Evolutionary conservation across 2,329 filamentous ascomycete species (phyloP).

Genomic region (Plenodomus biglobosus): DNA sequence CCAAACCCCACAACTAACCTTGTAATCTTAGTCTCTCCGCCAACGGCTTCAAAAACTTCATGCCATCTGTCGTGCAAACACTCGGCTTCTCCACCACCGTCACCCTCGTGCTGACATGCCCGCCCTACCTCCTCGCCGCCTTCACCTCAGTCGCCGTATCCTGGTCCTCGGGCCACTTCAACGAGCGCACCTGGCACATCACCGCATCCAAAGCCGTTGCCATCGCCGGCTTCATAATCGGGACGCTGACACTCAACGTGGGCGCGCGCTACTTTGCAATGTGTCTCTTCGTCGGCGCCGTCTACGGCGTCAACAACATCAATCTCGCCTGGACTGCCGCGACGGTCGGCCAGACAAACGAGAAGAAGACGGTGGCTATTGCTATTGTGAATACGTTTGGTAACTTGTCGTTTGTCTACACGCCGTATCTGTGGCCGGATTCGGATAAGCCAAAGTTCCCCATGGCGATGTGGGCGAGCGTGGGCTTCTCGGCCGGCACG

Average conservation of each 20-base stretch:
- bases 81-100: slow-evolving; percentile 34
- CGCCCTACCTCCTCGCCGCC: slow-evolving; percentile 39
- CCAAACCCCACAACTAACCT: neutral
- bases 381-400: slow-evolving; percentile 47
- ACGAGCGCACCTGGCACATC: slow-evolving; percentile 41
- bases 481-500: slow-evolving; percentile 21
- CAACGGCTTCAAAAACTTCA: slow-evolving; percentile 34
- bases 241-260: slow-evolving; percentile 26
- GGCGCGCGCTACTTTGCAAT: slow-evolving; percentile 38
- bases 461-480: slow-evolving; percentile 22
- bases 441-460: slow-evolving; percentile 18
- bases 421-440: slow-evolving; percentile 29
- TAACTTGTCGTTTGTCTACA: slow-evolving; percentile 45
- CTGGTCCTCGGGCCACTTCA: slow-evolving; percentile 28
- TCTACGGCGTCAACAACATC: slow-evolving; percentile 37
- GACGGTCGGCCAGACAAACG: slow-evolving; percentile 44
- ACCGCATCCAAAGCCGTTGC: slow-evolving; percentile 27
- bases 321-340: slow-evolving; percentile 46
- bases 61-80: slow-evolving; percentile 37
- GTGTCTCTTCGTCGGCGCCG: slow-evolving; percentile 36
- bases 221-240: slow-evolving; percentile 36
- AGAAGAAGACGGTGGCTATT: slow-evolving; percentile 46
- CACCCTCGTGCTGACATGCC: slow-evolving; percentile 32
- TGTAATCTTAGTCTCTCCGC: slow-evolving; percentile 8
- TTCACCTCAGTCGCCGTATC: slow-evolving; percentile 23